A percentile compares a stretch with the other conserved stretches of the same genome.
Evolutionary conservation across 2,329 filamentous ascomycete genomes (phyloP).

Genomic region (Alternaria burnsii): DNA sequence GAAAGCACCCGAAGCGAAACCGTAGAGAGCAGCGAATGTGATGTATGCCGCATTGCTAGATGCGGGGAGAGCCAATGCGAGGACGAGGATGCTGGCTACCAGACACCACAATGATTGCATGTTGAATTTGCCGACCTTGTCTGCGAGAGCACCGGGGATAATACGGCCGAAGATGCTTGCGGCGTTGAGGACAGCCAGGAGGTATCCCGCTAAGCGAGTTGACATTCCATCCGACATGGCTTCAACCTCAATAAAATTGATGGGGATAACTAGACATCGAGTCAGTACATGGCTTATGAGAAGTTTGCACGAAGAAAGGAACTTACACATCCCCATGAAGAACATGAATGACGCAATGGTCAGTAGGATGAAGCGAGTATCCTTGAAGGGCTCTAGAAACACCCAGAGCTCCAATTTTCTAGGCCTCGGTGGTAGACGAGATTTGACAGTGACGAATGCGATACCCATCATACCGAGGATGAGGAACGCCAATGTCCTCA

Average conservation of each 20-base stretch:
- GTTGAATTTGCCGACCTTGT: constrained; percentile 64
- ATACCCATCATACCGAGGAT: constrained; percentile 67
- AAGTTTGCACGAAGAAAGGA: background rate
- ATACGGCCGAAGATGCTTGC: constrained; percentile 63
- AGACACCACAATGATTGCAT: constrained; percentile 43
- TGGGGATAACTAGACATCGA: constrained; percentile 55
- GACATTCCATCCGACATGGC: constrained; percentile 60
- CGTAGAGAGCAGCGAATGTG: constrained; percentile 58
- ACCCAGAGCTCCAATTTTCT: constrained; percentile 42
- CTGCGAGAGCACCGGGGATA: constrained; percentile 63
- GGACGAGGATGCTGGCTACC: constrained; percentile 54
- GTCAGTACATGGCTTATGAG: background rate
- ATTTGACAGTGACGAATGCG: constrained; percentile 62
- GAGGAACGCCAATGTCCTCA: constrained; percentile 66
- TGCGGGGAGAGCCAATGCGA: constrained; percentile 60
- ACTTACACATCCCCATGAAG: constrained; percentile 65
- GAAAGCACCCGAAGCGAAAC: constrained; percentile 62
- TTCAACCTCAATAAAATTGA: constrained; percentile 58
- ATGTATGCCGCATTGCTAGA: constrained; percentile 55
- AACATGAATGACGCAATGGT: constrained; percentile 62
- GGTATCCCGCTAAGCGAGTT: constrained; percentile 58
- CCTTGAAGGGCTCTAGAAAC: constrained; percentile 46
- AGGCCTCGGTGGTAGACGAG: constrained; percentile 56
- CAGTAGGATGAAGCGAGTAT: constrained; percentile 56
- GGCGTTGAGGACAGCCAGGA: constrained; percentile 62